Conservation (phyloP, 228 moss, liverwort and hornwort genomes). For the Sphagnum magellanicum region DNA sequence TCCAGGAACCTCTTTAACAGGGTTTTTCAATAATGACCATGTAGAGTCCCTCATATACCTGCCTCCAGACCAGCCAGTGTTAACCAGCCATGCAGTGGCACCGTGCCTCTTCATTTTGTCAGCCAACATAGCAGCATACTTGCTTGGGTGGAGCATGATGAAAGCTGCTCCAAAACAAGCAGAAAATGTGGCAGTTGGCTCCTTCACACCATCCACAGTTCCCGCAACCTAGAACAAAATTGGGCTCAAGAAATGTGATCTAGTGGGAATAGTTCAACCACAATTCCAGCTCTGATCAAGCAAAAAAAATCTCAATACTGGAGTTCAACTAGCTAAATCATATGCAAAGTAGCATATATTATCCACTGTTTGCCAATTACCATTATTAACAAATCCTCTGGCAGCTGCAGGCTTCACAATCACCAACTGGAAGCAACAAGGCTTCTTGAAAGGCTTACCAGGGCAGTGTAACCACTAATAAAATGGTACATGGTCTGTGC, state of each 20-base stretch:
- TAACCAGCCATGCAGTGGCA: conserved; percentile 86
- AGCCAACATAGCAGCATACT: conserved; percentile 95
- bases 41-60: conserved; percentile 27
- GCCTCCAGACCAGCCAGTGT: conserved; percentile 97
- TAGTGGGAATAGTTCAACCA: too few species aligned
- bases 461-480: conserved; percentile 95
- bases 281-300: too few species aligned
- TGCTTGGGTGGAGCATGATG: conserved; percentile 97
- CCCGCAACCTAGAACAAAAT: conserved; percentile 66
- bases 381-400: too few species aligned
- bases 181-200: conserved; percentile 92
- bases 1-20: too few species aligned
- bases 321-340: too few species aligned
- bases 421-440: too few species aligned
- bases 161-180: conserved; percentile 99
- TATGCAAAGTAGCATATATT: too few species aligned
- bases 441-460: conserved; percentile 40
- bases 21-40: too few species aligned
- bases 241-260: neutral
- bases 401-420: too few species aligned
- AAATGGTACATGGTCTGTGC: conserved; percentile 99
- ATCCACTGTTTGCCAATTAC: too few species aligned
- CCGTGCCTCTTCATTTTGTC: conserved; percentile 85
- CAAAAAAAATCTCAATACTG: too few species aligned
- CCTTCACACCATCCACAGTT: conserved; percentile 91